phyloP scores from a whole-genome alignment of 257 asterid genomes.

The Datura wrightii region DNA sequence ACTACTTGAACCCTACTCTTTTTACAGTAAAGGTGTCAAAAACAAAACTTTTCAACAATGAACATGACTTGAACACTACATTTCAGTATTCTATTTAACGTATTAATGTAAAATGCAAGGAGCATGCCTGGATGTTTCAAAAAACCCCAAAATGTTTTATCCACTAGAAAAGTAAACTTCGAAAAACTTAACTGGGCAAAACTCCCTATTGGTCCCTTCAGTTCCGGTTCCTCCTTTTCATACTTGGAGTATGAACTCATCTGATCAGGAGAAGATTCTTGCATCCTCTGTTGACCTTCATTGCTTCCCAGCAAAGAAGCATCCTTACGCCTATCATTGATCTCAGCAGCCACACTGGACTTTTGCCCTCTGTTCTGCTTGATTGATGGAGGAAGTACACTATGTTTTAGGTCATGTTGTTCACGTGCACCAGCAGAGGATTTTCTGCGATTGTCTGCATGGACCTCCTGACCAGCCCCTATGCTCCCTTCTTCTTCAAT shows the following conservation, averaged over 20 bases:
- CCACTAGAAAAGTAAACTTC: not conserved
- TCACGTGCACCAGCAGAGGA: slow-evolving; percentile 48
- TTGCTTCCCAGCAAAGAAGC: slow-evolving; percentile 62
- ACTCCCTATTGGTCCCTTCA: slow-evolving; percentile 81
- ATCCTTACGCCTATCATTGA: slow-evolving; percentile 61
- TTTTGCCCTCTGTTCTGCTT: slow-evolving; percentile 69
- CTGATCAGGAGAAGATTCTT: slow-evolving; percentile 72
- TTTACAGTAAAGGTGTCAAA: not conserved
- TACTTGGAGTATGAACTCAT: slow-evolving; percentile 67
- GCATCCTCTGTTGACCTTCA: slow-evolving; percentile 57
- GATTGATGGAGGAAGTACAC: slow-evolving; percentile 48
- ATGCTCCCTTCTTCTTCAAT: slow-evolving; percentile 50
- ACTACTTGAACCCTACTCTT: slow-evolving; percentile 14
- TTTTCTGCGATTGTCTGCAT: slow-evolving; percentile 57
- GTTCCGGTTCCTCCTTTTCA: slow-evolving; percentile 86
- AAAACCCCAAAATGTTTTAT: not conserved
- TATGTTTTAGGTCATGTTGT: slow-evolving; percentile 54
- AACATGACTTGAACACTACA: slow-evolving; percentile 8
- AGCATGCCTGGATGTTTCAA: slow-evolving; percentile 1
- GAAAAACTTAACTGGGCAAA: slow-evolving; percentile 69
- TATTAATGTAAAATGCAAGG: slow-evolving; percentile 10
- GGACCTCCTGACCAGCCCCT: slow-evolving; percentile 48
- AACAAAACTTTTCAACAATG: not conserved
- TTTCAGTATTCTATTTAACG: not conserved
- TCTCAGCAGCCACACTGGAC: slow-evolving; percentile 51